A percentile compares a stretch with the other conserved stretches of the same genome.
phyloP scores from a whole-genome alignment of 139 green algal species.

The Chlorella ohadii region DNA sequence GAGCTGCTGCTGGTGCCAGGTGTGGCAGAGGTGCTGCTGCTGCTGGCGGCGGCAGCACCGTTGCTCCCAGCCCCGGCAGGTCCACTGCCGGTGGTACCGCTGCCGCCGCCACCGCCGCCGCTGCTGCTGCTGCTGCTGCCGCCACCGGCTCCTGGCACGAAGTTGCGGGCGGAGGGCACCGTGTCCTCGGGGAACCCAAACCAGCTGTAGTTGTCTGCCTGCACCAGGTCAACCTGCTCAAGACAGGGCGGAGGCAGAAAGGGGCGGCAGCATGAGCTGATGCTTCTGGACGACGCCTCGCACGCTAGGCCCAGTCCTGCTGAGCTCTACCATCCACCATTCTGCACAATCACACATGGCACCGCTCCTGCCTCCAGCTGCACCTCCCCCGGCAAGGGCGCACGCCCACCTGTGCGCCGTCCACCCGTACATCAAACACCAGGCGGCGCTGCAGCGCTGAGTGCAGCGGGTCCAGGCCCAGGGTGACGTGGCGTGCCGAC shows the following conservation, averaged over 20 bases:
- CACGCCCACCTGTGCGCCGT: conserved; percentile 40
- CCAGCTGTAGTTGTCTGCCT: conserved; percentile 83
- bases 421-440: conserved; percentile 57
- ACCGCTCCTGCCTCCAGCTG: not conserved
- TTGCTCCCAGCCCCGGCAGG: not conserved
- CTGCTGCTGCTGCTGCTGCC: not conserved
- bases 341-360: not conserved
- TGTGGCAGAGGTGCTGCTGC: conserved; percentile 12
- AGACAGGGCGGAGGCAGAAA: not conserved
- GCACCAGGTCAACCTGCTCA: conserved; percentile 61
- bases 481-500: conserved; percentile 36
- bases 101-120: not conserved
- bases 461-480: conserved; percentile 64
- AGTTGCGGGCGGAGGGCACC: conserved; percentile 60
- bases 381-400: not conserved
- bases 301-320: too few relatives aligned
- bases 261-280: not conserved
- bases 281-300: too few relatives aligned
- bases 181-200: conserved; percentile 89
- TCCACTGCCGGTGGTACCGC: too few relatives aligned
- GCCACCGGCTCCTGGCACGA: conserved; percentile 67
- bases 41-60: conserved; percentile 18
- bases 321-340: too few relatives aligned
- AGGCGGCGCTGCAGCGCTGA: conserved; percentile 63
- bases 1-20: conserved; percentile 3